These are phyloP conservation scores for Mucor lusitanicus DNA, from an alignment of 371 early-diverging fungal species.

Conservation along the genomic window DNA sequence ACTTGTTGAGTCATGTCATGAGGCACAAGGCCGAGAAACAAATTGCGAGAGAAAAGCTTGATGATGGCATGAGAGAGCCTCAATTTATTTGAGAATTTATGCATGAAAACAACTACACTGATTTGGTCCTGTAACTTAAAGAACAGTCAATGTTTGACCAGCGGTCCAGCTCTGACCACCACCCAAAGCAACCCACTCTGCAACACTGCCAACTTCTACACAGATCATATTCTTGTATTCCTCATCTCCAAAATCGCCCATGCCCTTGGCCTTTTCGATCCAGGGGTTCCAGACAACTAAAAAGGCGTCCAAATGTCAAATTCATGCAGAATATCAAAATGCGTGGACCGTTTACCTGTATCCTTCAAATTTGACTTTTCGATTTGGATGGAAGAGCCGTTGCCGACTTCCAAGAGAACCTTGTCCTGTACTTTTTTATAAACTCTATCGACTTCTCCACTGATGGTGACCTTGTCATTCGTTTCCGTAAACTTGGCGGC, in stretches of 20 bases:
- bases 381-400: constrained; percentile 42
- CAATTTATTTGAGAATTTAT: neutral
- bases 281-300: constrained; percentile 97
- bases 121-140: neutral
- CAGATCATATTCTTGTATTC: constrained; percentile 86
- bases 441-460: constrained; percentile 78
- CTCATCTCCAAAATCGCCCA: constrained; percentile 89
- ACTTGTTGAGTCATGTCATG: neutral
- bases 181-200: constrained; percentile 67
- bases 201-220: constrained; percentile 87
- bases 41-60: neutral
- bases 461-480: constrained; percentile 55
- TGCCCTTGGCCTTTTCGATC: constrained; percentile 83
- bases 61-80: neutral
- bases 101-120: neutral
- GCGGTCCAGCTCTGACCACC: constrained; percentile 73
- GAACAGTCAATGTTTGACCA: constrained; percentile 67
- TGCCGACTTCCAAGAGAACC: constrained; percentile 51
- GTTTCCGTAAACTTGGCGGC: constrained; percentile 38
- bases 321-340: neutral
- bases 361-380: constrained; percentile 68
- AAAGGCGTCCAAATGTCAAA: neutral
- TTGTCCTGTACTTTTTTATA: constrained; percentile 65
- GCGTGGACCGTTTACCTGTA: constrained; percentile 50
- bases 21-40: neutral